phyloP scores from a whole-genome alignment of 257 asterid genomes.

The Paraleonurus japonicus region DNA sequence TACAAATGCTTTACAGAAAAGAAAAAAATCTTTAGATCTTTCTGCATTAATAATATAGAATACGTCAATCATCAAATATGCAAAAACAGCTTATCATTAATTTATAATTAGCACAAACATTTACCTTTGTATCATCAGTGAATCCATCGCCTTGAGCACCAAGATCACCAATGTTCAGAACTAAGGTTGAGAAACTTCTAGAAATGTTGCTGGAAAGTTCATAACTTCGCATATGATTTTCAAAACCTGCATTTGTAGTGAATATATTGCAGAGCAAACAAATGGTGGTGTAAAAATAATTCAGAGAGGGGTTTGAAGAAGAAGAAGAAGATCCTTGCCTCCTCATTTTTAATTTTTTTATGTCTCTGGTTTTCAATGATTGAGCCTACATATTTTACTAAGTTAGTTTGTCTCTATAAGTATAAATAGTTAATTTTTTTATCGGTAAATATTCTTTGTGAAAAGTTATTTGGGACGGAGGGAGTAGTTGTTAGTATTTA shows the following conservation, averaged over 20 bases:
- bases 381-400: too few species aligned
- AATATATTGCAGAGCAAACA: slow-evolving; percentile 20
- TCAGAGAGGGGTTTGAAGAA: slow-evolving; percentile 2
- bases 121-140: slow-evolving; percentile 59
- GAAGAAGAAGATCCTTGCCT: neutral
- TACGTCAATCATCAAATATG: too few species aligned
- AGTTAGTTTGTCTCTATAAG: too few species aligned
- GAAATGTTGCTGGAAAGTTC: slow-evolving; percentile 31
- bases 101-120: neutral
- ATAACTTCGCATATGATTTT: slow-evolving; percentile 36
- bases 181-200: neutral
- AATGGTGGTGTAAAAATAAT: slow-evolving; percentile 6
- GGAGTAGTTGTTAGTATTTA: too few species aligned
- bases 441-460: too few species aligned
- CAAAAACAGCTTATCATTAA: too few species aligned
- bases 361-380: too few species aligned
- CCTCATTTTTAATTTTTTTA: neutral
- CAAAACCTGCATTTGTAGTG: slow-evolving; percentile 28
- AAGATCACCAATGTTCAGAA: slow-evolving; percentile 46
- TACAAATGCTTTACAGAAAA: too few species aligned
- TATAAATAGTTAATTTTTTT: too few species aligned
- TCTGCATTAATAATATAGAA: neutral
- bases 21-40: neutral
- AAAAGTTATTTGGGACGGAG: too few species aligned
- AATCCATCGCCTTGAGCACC: slow-evolving; percentile 72